Percentiles rank a stretch among this genome's conserved stretches.
phyloP scores from a whole-genome alignment of 345 rosid genomes.

The Geranium brycei region DNA sequence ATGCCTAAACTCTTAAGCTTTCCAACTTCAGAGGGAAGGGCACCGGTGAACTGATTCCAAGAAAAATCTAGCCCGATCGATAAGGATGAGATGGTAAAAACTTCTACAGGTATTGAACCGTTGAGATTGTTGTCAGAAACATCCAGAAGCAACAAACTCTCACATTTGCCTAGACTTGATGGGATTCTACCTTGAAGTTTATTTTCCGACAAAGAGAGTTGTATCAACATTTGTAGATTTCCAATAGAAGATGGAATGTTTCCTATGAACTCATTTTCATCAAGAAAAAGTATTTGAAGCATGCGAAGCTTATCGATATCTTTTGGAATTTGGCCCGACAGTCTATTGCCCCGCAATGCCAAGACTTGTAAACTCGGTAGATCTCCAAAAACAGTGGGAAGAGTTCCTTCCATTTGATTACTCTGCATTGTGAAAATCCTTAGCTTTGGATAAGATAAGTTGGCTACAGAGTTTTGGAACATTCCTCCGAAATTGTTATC shows the following conservation, averaged over 20 bases:
- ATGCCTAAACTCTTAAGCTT: background rate
- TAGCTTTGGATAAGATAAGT: constrained; percentile 6
- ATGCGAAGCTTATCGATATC: background rate
- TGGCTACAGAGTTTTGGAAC: constrained; percentile 7
- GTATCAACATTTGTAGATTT: constrained; percentile 1
- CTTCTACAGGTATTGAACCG: constrained; percentile 12
- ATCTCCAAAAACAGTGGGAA: constrained; percentile 6
- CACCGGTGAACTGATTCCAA: constrained; percentile 9
- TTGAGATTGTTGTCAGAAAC: constrained; percentile 4
- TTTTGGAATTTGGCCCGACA: constrained; percentile 7
- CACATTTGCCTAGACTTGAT: constrained; percentile 1
- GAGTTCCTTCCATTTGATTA: constrained; percentile 7
- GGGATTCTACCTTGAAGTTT: constrained; percentile 14
- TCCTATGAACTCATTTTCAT: background rate
- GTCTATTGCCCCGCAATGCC: background rate
- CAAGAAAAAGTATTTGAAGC: background rate
- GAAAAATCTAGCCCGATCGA: constrained; percentile 7
- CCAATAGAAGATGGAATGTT: constrained; percentile 8
- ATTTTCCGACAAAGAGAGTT: constrained; percentile 1
- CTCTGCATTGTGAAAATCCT: background rate
- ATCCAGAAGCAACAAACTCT: background rate
- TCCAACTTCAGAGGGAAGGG: constrained; percentile 8
- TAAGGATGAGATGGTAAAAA: constrained; percentile 8
- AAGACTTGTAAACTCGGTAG: constrained; percentile 1
- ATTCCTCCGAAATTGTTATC: constrained; percentile 4